These are phyloP conservation scores for Oryza meridionalis DNA, from an alignment of 176 grass and related monocot genomes.

Conservation along the genomic window DNA sequence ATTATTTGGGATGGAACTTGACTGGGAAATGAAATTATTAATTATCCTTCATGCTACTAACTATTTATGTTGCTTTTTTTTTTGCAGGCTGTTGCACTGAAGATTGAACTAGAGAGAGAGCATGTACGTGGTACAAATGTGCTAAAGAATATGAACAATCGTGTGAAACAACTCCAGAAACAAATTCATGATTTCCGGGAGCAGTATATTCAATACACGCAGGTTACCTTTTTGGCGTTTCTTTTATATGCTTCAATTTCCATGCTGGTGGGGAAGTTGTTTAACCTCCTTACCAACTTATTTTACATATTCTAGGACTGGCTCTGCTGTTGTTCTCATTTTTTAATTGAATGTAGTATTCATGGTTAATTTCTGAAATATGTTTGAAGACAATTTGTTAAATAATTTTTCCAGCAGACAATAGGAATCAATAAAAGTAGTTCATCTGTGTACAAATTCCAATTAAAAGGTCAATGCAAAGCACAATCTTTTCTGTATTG, in stretches of 20 bases:
- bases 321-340: background rate
- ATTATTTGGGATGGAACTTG: constrained; percentile 19
- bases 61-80: constrained; percentile 21
- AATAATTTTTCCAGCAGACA: background rate
- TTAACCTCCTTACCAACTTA: background rate
- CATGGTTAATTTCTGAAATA: background rate
- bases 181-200: constrained; percentile 76
- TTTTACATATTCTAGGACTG: background rate
- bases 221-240: constrained; percentile 42
- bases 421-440: background rate
- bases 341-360: background rate
- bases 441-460: background rate
- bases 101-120: constrained; percentile 73
- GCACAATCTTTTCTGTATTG: background rate
- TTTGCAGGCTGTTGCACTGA: constrained; percentile 67
- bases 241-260: background rate
- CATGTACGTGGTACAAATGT: constrained; percentile 54
- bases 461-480: background rate
- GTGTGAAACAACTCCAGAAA: constrained; percentile 61
- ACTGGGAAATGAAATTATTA: background rate
- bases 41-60: constrained; percentile 19
- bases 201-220: constrained; percentile 64
- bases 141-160: constrained; percentile 56
- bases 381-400: background rate
- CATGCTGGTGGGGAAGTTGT: background rate